phyloP scores from a whole-genome alignment of 1,139 yeast genomes.

The Candida sp. region DNA sequence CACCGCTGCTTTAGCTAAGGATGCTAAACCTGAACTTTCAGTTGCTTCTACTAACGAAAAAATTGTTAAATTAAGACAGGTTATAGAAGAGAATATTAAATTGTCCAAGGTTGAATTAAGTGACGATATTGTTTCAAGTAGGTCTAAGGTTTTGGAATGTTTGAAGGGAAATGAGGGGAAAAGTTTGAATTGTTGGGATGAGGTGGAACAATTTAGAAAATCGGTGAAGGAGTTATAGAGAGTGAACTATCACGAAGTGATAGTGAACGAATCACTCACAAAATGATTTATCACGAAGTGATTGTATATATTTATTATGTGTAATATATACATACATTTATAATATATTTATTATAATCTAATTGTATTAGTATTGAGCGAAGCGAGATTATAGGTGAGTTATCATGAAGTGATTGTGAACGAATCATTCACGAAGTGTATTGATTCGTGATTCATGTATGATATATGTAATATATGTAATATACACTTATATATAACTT shows the following conservation, averaged over 20 bases:
- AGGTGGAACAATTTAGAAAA: slow-evolving; percentile 69
- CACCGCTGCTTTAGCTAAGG: slow-evolving; percentile 34
- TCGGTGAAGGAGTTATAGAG: slow-evolving; percentile 30
- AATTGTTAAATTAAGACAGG: slow-evolving; percentile 41
- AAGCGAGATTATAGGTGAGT: no score
- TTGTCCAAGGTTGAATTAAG: slow-evolving; percentile 35
- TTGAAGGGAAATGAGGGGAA: slow-evolving; percentile 64
- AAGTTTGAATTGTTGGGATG: slow-evolving; percentile 87
- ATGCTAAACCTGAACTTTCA: slow-evolving; percentile 25
- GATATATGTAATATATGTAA: no score
- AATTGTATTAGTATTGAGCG: no score
- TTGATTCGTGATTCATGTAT: no score
- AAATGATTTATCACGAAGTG: no score
- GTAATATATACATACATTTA: no score
- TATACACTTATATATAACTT: no score
- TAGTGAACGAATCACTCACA: no score
- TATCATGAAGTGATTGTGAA: no score
- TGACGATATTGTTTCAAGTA: slow-evolving; percentile 37
- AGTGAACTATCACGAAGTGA: neutral
- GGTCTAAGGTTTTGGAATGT: slow-evolving; percentile 62
- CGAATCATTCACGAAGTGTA: no score
- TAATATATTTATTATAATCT: no score
- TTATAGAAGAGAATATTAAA: slow-evolving; percentile 46
- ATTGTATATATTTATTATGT: no score
- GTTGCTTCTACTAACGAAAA: slow-evolving; percentile 36